These are phyloP conservation scores for Paecilomyces fulvus DNA, from an alignment of 2,329 filamentous ascomycete genomes.

Conservation along the genomic window DNA sequence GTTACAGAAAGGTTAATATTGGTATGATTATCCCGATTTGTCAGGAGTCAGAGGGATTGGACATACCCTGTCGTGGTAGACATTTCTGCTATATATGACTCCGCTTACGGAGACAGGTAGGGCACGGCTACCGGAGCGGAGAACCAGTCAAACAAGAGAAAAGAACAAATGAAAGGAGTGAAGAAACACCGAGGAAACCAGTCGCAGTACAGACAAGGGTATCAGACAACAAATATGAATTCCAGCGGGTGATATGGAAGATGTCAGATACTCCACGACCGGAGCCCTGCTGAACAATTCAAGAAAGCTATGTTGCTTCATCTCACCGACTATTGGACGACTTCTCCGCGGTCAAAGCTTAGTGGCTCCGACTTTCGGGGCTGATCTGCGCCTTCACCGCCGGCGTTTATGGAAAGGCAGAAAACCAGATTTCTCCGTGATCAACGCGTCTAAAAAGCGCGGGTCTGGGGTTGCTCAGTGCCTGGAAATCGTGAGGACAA, in stretches of 20 bases:
- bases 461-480: not conserved
- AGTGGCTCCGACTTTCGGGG: conserved; percentile 10
- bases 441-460: not conserved
- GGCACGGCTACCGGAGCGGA: conserved; percentile 1
- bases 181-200: not conserved
- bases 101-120: not conserved
- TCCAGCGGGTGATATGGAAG: not conserved
- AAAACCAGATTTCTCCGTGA: not conserved
- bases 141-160: not conserved
- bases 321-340: not conserved
- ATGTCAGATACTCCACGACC: not conserved
- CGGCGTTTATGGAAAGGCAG: not conserved
- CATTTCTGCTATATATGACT: conserved; percentile 29
- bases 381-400: conserved; percentile 10
- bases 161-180: not conserved
- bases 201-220: not conserved
- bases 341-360: not conserved
- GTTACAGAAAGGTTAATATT: not conserved
- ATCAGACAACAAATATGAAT: not conserved
- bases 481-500: not conserved
- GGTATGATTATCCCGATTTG: not conserved
- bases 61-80: conserved; percentile 46
- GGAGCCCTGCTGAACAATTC: not conserved
- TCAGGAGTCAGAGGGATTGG: not conserved
- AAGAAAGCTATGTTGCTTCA: not conserved